Evolutionary conservation across 331 rosid genomes (phyloP), one percentile per base, ranked within the genome.

Genomic region (Stylosanthes scabra): DNA sequence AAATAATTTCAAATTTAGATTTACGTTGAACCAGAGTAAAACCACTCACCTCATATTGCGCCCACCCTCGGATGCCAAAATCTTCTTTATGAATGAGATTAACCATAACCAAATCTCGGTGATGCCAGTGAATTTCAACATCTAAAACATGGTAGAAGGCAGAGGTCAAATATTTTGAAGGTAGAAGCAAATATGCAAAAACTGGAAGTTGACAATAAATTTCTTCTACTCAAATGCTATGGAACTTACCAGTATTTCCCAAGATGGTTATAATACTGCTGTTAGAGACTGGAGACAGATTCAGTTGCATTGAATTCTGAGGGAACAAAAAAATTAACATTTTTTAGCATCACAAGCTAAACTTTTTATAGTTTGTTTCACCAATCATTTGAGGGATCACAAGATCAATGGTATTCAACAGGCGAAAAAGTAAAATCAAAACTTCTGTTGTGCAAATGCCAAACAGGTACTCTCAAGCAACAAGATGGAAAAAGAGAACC

Each of bases 241-340:
- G 68, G 13, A 74, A 55, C 83, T 75, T 86, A 89, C 99, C 93
- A 45, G 95, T 91, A 83, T 94, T 94, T 70, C 97, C 99, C 84
- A 91, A 74, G 77, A 94, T 80, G 62, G 95, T 94, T 77, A 94
- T 86, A 74, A 59, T 63, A 74, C 95, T 86, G 81, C 54, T 89
- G 88, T 88, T 88, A 41, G 76, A 78, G 76, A 76, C 82, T 63
- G 95, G 85, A 59, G 90, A 88, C 84, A 91, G 85, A 79, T 78
- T 88, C 88, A 94, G 81, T 84, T 75, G 91, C 85, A 77, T 68
- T 74, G 80, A 76, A 69, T 76, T 81, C 89, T 88, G 86, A 39
- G 52, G 8, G 55, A 63, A 6, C 9, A 13, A 13, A 9, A n/a
- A 69, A 62, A 66, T 11, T 78, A 63, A 70, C 10, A 71, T n/a